phyloP scores from a whole-genome alignment of 2,329 filamentous ascomycete genomes.

The Fusarium bactridioides region DNA sequence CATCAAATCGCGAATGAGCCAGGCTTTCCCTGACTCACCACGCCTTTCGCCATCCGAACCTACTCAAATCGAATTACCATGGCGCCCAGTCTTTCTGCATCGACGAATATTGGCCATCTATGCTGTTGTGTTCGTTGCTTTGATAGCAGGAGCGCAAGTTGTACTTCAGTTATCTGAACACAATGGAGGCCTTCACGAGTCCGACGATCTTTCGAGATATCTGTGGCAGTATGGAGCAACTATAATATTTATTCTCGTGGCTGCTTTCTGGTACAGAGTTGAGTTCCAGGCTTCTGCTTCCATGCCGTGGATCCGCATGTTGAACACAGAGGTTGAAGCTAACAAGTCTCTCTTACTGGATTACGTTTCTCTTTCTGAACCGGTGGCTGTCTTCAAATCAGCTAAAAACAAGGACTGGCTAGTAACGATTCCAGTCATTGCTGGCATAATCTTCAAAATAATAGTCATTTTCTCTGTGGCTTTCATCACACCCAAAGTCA shows the following conservation, averaged over 20 bases:
- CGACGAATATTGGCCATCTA: constrained; percentile 45
- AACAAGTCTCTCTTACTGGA: constrained; percentile 49
- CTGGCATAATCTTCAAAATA: constrained; percentile 45
- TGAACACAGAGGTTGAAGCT: constrained; percentile 40
- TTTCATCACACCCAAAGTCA: constrained; percentile 46
- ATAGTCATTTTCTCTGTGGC: constrained; percentile 49
- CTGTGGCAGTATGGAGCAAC: constrained; percentile 50
- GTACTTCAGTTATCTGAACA: constrained; percentile 44
- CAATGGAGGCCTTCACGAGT: constrained; percentile 43
- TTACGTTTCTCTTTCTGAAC: constrained; percentile 45
- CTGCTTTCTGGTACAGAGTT: constrained; percentile 48
- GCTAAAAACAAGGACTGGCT: constrained; percentile 47
- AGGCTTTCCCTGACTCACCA: constrained; percentile 24
- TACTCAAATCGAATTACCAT: constrained; percentile 44
- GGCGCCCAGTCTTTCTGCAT: constrained; percentile 49
- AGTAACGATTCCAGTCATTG: constrained; percentile 40
- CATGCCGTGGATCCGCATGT: constrained; percentile 50
- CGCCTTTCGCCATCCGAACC: constrained; percentile 24
- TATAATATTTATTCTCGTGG: constrained; percentile 45
- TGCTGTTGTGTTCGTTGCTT: constrained; percentile 39
- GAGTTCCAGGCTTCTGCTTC: constrained; percentile 50
- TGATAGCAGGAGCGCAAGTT: constrained; percentile 44
- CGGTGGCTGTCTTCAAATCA: constrained; percentile 41
- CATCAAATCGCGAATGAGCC: constrained; percentile 31
- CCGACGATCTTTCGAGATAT: constrained; percentile 42